Percentiles rank a stretch among this genome's conserved stretches.
phyloP scores from a whole-genome alignment of 345 rosid species.

The Psidium guajava region DNA sequence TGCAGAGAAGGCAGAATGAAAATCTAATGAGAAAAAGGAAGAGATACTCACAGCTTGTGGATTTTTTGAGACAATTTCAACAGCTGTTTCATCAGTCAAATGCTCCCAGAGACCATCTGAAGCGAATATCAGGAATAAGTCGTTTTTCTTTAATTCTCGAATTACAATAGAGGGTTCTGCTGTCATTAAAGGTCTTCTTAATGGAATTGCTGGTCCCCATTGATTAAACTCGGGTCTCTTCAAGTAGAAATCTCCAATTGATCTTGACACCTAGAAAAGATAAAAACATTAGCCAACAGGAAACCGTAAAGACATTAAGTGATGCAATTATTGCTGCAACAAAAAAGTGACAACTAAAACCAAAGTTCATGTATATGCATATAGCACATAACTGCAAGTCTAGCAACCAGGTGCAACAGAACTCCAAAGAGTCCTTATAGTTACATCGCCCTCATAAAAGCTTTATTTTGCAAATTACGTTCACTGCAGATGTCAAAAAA shows the following conservation, averaged over 20 bases:
- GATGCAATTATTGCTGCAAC: not conserved
- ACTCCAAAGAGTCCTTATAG: not conserved
- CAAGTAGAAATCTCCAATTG: slow-evolving; percentile 9
- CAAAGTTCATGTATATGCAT: not conserved
- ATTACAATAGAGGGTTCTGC: slow-evolving; percentile 5
- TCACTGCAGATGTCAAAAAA: not conserved
- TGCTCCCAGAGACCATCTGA: slow-evolving; percentile 16
- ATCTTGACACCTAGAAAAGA: slow-evolving; percentile 8
- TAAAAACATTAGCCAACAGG: not conserved
- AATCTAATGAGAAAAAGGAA: not conserved
- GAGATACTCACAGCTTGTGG: slow-evolving; percentile 4
- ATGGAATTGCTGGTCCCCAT: not conserved
- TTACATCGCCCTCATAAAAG: not conserved
- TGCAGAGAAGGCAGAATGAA: not conserved
- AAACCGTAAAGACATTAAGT: not conserved
- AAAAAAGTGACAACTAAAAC: not conserved
- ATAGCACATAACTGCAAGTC: not conserved
- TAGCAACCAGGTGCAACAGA: not conserved
- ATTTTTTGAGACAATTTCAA: not conserved
- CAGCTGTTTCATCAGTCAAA: slow-evolving; percentile 4
- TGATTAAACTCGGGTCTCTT: slow-evolving; percentile 6
- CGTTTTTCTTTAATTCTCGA: slow-evolving; percentile 4
- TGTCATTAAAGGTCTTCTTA: slow-evolving; percentile 3
- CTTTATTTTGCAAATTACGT: not conserved
- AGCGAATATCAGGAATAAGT: slow-evolving; percentile 8